Evolutionary conservation across 768 basidiomycete species (phyloP).

Genomic region (Collybia sp.): DNA sequence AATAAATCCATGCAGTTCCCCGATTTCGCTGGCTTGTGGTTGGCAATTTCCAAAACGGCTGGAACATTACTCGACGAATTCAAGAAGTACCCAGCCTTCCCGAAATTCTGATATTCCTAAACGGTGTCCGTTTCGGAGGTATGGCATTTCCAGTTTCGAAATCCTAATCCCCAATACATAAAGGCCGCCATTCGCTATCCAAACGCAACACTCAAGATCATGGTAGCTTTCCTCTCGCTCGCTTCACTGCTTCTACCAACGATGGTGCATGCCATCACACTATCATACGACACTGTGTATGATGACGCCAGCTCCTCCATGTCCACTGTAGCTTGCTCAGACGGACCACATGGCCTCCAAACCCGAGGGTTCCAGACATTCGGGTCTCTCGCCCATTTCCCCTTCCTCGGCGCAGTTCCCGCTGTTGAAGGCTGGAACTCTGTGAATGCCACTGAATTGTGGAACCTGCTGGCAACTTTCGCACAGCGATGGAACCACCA

Average conservation of each 20-base stretch:
- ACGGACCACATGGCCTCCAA: conserved; percentile 47
- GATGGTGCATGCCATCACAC: conserved; percentile 19
- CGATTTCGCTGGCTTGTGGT: no score
- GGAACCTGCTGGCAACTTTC: conserved; percentile 59
- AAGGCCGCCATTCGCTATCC: no score
- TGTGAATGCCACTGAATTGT: conserved; percentile 40
- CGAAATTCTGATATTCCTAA: no score
- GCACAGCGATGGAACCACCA: conserved; percentile 26
- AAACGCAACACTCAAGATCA: no score
- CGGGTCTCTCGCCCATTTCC: conserved; percentile 50
- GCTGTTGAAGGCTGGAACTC: conserved; percentile 51
- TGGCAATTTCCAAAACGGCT: no score
- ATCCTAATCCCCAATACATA: no score
- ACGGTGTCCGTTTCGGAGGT: no score
- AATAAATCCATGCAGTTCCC: no score
- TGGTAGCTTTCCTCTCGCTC: conserved; percentile 12
- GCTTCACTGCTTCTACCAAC: conserved; percentile 11
- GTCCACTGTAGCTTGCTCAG: conserved; percentile 36
- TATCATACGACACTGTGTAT: conserved; percentile 44
- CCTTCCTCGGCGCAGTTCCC: conserved; percentile 51
- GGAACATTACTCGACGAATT: no score
- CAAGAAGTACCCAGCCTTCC: no score
- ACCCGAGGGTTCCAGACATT: conserved; percentile 45
- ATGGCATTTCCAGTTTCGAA: no score
- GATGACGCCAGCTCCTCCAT: conserved; percentile 39